These are phyloP conservation scores for Deinandra increscens DNA, from an alignment of 129 eudicot species.

Conservation along the genomic window DNA sequence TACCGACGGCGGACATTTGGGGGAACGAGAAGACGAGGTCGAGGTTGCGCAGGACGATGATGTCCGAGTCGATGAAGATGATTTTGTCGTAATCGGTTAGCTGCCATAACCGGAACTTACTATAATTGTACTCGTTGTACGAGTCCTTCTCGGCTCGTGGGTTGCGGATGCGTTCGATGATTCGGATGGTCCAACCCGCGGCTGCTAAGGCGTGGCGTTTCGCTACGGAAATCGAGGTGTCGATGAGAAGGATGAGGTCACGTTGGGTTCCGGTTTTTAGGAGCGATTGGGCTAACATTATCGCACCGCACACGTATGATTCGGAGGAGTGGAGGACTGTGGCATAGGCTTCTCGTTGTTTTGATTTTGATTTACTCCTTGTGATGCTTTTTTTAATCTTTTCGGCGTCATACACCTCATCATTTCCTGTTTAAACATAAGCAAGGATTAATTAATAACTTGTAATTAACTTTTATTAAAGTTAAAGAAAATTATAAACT, in stretches of 20 bases:
- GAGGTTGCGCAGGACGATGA: constrained; percentile 67
- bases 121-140: constrained; percentile 84
- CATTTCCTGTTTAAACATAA: constrained; percentile 40
- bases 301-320: constrained; percentile 81
- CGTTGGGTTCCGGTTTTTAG: constrained; percentile 54
- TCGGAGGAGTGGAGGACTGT: constrained; percentile 87
- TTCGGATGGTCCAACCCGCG: constrained; percentile 84
- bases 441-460: not conserved
- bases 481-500: no score
- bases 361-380: constrained; percentile 3
- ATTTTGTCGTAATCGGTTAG: constrained; percentile 71
- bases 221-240: constrained; percentile 60
- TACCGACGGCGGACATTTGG: constrained; percentile 80
- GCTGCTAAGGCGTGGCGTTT: constrained; percentile 50
- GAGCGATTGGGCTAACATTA: constrained; percentile 78
- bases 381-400: constrained; percentile 33
- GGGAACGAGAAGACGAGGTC: constrained; percentile 76
- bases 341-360: constrained; percentile 69
- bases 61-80: constrained; percentile 83
- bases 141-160: constrained; percentile 70
- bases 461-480: no score
- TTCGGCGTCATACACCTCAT: constrained; percentile 55
- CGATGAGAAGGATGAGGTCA: constrained; percentile 81
- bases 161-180: constrained; percentile 79
- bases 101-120: constrained; percentile 90